Conservation (phyloP, 2,329 filamentous ascomycete species). For the Neophaeococcomyces mojaviensis region DNA sequence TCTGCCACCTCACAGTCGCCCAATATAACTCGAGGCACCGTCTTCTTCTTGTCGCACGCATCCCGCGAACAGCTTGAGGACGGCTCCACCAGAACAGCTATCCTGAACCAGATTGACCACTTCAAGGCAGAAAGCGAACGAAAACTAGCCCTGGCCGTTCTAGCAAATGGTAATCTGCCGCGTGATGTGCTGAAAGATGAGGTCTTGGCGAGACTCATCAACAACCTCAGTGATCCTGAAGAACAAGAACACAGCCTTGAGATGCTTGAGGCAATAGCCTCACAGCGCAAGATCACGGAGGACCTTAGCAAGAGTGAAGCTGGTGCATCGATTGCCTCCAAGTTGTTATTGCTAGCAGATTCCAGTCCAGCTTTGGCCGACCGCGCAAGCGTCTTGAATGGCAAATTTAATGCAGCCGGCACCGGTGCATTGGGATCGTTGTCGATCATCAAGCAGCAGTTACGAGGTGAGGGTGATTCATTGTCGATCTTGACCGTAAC, state of each 20-base stretch:
- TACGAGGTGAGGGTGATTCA: slow-evolving; percentile 15
- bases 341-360: slow-evolving; percentile 19
- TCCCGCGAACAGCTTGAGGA: background rate
- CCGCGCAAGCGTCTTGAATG: slow-evolving; percentile 11
- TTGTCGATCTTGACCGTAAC: slow-evolving; percentile 33
- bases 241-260: background rate
- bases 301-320: background rate
- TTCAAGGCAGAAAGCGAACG: slow-evolving; percentile 1
- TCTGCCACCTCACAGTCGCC: background rate
- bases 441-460: slow-evolving; percentile 18
- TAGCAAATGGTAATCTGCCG: slow-evolving; percentile 2
- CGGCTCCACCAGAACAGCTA: background rate
- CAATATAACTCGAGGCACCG: slow-evolving; percentile 1
- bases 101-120: slow-evolving; percentile 1
- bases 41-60: background rate
- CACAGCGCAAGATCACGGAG: background rate
- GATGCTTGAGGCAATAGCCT: slow-evolving; percentile 4
- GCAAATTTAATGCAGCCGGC: slow-evolving; percentile 11
- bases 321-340: slow-evolving; percentile 10
- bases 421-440: slow-evolving; percentile 10
- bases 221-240: background rate
- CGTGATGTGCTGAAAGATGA: background rate
- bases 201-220: background rate
- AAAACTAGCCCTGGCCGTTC: background rate
- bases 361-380: slow-evolving; percentile 12